Evolutionary conservation across 345 rosid genomes (phyloP).

Genomic region (Turnera subulata): DNA sequence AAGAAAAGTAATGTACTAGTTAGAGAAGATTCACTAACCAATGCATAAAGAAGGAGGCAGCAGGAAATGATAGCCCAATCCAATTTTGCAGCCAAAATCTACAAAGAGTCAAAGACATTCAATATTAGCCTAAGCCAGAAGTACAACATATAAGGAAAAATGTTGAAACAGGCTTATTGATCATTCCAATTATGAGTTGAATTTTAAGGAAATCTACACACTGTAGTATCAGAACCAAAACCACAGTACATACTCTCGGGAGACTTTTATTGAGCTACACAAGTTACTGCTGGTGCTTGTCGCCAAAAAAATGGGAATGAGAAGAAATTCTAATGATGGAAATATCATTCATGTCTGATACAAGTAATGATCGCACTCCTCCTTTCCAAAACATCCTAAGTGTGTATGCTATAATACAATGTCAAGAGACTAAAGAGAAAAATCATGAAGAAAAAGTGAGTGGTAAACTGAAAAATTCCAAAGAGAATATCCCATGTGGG

Average conservation of each 20-base stretch:
- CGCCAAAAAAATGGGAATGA: neutral
- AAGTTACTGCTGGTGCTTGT: constrained; percentile 2
- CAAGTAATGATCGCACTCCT: neutral
- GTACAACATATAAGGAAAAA: neutral
- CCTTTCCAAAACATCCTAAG: neutral
- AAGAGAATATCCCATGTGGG: no score
- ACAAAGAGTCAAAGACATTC: constrained; percentile 28
- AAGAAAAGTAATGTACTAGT: neutral
- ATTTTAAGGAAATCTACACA: neutral
- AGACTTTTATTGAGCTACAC: neutral
- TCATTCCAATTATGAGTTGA: neutral
- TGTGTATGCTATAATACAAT: neutral
- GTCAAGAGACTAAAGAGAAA: no score
- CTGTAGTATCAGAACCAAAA: neutral
- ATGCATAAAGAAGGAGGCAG: constrained; percentile 83
- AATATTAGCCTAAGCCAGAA: constrained; percentile 6
- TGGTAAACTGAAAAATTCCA: no score
- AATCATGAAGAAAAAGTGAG: no score
- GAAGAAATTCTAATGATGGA: neutral
- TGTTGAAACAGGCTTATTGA: neutral
- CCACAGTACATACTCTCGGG: neutral
- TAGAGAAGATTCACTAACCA: constrained; percentile 44
- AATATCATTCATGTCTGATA: neutral
- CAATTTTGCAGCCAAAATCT: constrained; percentile 99
- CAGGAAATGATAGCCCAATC: constrained; percentile 91